A percentile compares a stretch with the other conserved stretches of the same genome.
Conservation (phyloP, 768 basidiomycete genomes). For the Cytidiella melzeri region DNA sequence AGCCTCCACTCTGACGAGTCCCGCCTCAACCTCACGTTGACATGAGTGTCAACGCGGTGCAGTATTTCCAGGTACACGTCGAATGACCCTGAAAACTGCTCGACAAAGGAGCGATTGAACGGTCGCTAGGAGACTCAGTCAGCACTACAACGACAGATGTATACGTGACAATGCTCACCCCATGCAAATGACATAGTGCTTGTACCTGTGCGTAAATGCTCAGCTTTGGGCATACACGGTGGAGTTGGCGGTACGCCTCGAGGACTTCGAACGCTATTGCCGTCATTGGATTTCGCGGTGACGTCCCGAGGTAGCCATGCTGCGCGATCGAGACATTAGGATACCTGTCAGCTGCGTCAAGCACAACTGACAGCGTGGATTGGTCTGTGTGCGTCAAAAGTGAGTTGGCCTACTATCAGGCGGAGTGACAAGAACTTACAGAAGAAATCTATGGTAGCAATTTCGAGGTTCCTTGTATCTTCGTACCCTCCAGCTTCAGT, state of each 20-base stretch:
- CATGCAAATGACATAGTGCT: slow-evolving; percentile 16
- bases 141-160: too few species aligned
- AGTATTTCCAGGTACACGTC: too few species aligned
- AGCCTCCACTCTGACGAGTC: slow-evolving; percentile 18
- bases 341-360: background rate
- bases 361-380: background rate
- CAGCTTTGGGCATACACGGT: slow-evolving; percentile 20
- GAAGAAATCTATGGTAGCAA: slow-evolving; percentile 2
- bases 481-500: too few species aligned
- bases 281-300: slow-evolving; percentile 13
- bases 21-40: too few species aligned
- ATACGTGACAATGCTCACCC: slow-evolving; percentile 9
- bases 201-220: slow-evolving; percentile 18
- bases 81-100: too few species aligned
- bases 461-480: background rate
- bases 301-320: slow-evolving; percentile 19
- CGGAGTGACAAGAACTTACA: background rate
- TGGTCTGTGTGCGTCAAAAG: background rate
- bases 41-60: slow-evolving; percentile 7
- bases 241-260: too few species aligned
- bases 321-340: slow-evolving; percentile 16
- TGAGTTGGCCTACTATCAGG: background rate
- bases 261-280: slow-evolving; percentile 16
- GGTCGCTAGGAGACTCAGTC: too few species aligned
- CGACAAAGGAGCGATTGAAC: too few species aligned